phyloP scores from a whole-genome alignment of 371 early-diverging fungal species.

The Rhizopus microsporus region DNA sequence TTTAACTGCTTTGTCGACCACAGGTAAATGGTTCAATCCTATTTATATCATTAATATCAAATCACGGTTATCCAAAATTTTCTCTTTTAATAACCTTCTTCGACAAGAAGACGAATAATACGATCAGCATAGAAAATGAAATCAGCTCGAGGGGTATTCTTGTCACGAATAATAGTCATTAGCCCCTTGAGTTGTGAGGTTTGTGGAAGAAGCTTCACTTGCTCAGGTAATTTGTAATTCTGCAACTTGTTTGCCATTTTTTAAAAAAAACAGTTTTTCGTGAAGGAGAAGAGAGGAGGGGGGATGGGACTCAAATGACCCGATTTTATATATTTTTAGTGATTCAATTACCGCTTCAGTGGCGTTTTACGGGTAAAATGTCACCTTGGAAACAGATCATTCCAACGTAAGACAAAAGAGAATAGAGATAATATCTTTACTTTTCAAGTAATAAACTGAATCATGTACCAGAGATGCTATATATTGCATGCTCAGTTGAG shows the following conservation, averaged over 20 bases:
- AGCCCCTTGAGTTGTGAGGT: slow-evolving; percentile 81
- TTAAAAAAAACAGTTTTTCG: too few relatives aligned
- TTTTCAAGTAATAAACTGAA: too few relatives aligned
- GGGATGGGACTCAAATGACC: too few relatives aligned
- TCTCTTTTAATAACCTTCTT: slow-evolving; percentile 65
- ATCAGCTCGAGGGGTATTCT: slow-evolving; percentile 80
- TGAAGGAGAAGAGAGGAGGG: too few relatives aligned
- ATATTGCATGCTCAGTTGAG: too few relatives aligned
- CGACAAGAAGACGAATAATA: slow-evolving; percentile 88
- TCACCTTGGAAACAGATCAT: too few relatives aligned
- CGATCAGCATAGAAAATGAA: slow-evolving; percentile 95
- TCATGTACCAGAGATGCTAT: too few relatives aligned
- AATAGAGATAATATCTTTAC: too few relatives aligned
- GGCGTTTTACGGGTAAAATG: too few relatives aligned
- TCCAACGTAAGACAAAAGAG: too few relatives aligned
- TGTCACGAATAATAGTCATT: slow-evolving; percentile 85
- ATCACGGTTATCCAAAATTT: background rate
- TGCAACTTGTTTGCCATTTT: background rate
- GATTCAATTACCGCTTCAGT: too few relatives aligned
- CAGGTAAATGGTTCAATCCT: slow-evolving; percentile 90
- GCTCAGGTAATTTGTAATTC: slow-evolving; percentile 53
- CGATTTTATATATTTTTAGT: too few relatives aligned
- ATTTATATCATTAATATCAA: slow-evolving; percentile 6
- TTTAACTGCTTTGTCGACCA: slow-evolving; percentile 71
- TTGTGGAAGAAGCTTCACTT: slow-evolving; percentile 71